Conservation (phyloP, 2,329 filamentous ascomycete genomes). For the Apiospora saccharicola region DNA sequence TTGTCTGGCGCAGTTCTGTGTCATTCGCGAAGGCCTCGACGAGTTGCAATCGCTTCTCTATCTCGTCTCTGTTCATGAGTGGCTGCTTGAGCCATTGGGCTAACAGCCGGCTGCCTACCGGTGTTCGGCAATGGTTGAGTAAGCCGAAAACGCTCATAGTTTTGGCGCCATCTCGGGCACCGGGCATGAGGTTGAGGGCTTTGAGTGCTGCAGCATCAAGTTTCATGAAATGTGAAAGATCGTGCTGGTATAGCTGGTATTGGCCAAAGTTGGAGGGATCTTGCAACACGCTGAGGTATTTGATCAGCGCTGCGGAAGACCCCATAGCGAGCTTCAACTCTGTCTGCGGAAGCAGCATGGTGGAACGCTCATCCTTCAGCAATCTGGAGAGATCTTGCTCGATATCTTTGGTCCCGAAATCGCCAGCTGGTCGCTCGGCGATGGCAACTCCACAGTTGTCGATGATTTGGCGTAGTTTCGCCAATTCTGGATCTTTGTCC, state of each 20-base stretch:
- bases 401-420: constrained; percentile 91
- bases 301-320: constrained; percentile 90
- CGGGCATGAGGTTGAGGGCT: constrained; percentile 96
- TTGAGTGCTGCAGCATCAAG: constrained; percentile 93
- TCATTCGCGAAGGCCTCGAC: constrained; percentile 95
- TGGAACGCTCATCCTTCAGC: constrained; percentile 83
- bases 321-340: constrained; percentile 97
- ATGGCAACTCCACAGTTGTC: constrained; percentile 92
- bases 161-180: constrained; percentile 92
- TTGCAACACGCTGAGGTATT: constrained; percentile 89
- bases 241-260: constrained; percentile 96
- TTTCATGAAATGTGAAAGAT: constrained; percentile 97
- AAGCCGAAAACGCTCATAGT: constrained; percentile 96
- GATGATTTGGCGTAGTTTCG: constrained; percentile 87
- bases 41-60: constrained; percentile 89
- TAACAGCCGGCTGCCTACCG: constrained; percentile 86
- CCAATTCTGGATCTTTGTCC: constrained; percentile 85
- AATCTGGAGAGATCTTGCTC: constrained; percentile 92
- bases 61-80: constrained; percentile 88
- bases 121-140: constrained; percentile 97
- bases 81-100: constrained; percentile 99
- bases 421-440: constrained; percentile 76
- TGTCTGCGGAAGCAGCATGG: constrained; percentile 82
- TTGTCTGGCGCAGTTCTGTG: constrained; percentile 90
- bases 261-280: constrained; percentile 96